Percentiles rank a stretch among this genome's conserved stretches.
Conservation (phyloP, 2,329 filamentous ascomycete species). For the Aureobasidium sp. region DNA sequence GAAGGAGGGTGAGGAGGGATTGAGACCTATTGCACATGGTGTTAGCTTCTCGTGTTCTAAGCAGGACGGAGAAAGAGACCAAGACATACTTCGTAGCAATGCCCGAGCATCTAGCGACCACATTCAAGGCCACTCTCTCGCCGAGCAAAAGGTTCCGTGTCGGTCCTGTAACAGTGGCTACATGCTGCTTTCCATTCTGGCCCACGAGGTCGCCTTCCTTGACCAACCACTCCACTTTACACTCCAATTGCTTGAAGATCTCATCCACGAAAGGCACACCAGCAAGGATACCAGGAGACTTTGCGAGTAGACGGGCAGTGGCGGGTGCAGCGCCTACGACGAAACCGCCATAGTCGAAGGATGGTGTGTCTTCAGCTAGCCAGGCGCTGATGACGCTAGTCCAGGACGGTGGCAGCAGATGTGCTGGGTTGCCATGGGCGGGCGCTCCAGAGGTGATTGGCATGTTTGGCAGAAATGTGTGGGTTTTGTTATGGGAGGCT, state of each 20-base stretch:
- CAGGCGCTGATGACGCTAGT: slow-evolving; percentile 73
- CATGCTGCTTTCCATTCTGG: slow-evolving; percentile 50
- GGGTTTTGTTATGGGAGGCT: background rate
- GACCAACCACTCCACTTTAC: slow-evolving; percentile 81
- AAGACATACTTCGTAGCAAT: slow-evolving; percentile 60
- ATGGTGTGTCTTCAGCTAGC: slow-evolving; percentile 94
- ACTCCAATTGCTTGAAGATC: slow-evolving; percentile 82
- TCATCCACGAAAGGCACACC: slow-evolving; percentile 94
- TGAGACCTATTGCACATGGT: slow-evolving; percentile 29
- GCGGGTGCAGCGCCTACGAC: slow-evolving; percentile 68
- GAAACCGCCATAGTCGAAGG: slow-evolving; percentile 94
- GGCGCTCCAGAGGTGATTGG: slow-evolving; percentile 46
- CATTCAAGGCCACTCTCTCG: slow-evolving; percentile 87
- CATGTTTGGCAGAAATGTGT: slow-evolving; percentile 20
- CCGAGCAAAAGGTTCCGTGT: slow-evolving; percentile 79
- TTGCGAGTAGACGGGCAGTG: slow-evolving; percentile 49
- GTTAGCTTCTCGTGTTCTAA: background rate
- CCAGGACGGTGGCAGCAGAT: slow-evolving; percentile 80
- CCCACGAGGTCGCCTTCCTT: slow-evolving; percentile 66
- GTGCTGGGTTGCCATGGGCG: slow-evolving; percentile 52
- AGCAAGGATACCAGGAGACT: slow-evolving; percentile 69
- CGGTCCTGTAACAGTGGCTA: slow-evolving; percentile 81
- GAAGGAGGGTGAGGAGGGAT: slow-evolving; percentile 45
- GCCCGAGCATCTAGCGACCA: slow-evolving; percentile 82
- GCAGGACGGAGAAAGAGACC: background rate